Conservation (phyloP, 495 filamentous ascomycete species). For the Penicillium malachiteum region DNA sequence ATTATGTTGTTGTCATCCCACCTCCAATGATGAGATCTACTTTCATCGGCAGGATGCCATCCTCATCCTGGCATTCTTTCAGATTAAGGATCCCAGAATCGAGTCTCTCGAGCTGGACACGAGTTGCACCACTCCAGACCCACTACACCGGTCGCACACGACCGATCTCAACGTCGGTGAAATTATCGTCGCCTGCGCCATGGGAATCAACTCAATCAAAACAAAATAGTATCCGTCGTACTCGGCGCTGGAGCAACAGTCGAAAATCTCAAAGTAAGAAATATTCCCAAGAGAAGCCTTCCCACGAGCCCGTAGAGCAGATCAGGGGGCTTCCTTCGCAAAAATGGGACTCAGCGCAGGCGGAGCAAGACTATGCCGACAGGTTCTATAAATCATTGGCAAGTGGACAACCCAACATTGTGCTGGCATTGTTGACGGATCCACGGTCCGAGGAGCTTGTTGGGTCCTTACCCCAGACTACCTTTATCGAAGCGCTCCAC, state of each 20-base stretch:
- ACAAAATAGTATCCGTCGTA: background rate
- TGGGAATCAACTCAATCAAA: background rate
- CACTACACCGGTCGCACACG: constrained; percentile 2
- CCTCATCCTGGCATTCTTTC: constrained; percentile 16
- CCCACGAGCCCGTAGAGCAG: constrained; percentile 1
- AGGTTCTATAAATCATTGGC: constrained; percentile 30
- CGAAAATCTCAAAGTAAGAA: background rate
- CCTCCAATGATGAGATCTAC: constrained; percentile 24
- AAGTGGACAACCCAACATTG: constrained; percentile 38
- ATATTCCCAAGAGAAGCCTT: background rate
- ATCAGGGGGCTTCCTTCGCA: background rate
- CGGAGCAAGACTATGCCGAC: constrained; percentile 15
- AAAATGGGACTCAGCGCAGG: constrained; percentile 7
- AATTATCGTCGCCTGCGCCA: background rate
- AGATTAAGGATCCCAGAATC: constrained; percentile 11
- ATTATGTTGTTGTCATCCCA: background rate
- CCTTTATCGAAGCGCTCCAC: constrained; percentile 38
- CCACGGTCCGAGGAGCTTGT: constrained; percentile 34
- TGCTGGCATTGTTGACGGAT: constrained; percentile 36
- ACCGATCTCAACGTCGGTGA: constrained; percentile 3
- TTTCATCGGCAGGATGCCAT: constrained; percentile 20
- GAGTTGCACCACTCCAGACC: background rate
- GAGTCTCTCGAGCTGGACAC: constrained; percentile 4
- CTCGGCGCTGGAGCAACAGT: background rate
- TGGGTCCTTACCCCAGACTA: constrained; percentile 29